These are phyloP conservation scores for Glomus cerebriforme DNA, from an alignment of 192 early-diverging fungal species.

Conservation along the genomic window DNA sequence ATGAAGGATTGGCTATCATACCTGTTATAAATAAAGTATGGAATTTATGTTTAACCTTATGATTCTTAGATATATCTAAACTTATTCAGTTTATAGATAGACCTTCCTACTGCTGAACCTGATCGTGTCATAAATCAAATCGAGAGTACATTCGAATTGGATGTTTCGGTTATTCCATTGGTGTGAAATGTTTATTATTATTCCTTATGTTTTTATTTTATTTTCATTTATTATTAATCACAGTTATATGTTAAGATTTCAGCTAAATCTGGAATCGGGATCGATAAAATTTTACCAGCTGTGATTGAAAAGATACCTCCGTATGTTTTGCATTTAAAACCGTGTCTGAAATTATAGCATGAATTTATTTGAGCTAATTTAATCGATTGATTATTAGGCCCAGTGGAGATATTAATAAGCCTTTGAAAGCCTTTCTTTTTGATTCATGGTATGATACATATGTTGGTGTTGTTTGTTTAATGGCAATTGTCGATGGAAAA, in stretches of 20 bases:
- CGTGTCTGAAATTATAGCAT: background rate
- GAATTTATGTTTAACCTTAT: background rate
- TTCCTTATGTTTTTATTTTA: background rate
- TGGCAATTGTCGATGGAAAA: constrained; percentile 85
- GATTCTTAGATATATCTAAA: background rate
- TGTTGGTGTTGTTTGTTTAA: constrained; percentile 92
- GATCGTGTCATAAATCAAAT: constrained; percentile 78
- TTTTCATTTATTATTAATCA: background rate
- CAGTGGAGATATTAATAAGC: constrained; percentile 56
- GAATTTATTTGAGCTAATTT: background rate
- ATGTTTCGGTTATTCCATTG: constrained; percentile 55
- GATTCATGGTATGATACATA: constrained; percentile 99
- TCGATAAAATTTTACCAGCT: constrained; percentile 71
- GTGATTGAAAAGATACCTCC: constrained; percentile 81
- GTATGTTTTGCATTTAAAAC: constrained; percentile 31
- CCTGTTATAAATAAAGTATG: constrained; percentile 89
- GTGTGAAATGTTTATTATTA: constrained; percentile 23
- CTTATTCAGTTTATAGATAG: constrained; percentile 55
- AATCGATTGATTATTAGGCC: constrained; percentile 49
- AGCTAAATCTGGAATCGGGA: constrained; percentile 81
- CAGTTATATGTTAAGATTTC: constrained; percentile 60
- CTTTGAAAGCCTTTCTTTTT: constrained; percentile 89
- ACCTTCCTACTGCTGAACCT: constrained; percentile 86
- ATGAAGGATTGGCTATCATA: constrained; percentile 80
- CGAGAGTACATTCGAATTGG: constrained; percentile 85